Conservation (phyloP, 768 basidiomycete species). For the Lactifluus echinatus region DNA sequence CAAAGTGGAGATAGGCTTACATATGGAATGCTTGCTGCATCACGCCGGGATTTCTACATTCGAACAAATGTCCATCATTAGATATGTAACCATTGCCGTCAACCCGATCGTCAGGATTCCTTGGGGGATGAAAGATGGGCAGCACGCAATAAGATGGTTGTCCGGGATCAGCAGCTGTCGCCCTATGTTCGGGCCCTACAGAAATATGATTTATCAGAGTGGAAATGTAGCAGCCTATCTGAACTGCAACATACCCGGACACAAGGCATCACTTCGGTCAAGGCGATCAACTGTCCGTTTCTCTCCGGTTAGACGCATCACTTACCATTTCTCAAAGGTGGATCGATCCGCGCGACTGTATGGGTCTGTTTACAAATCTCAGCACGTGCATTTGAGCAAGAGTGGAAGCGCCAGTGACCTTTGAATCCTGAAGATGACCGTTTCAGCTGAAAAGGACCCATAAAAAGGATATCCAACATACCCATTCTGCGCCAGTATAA, state of each 20-base stretch:
- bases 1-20: too few relatives aligned
- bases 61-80: slow-evolving; percentile 46
- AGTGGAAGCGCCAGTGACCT: slow-evolving; percentile 25
- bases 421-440: slow-evolving; percentile 38
- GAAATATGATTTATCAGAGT: background rate
- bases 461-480: slow-evolving; percentile 24
- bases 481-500: slow-evolving; percentile 52
- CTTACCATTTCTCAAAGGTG: slow-evolving; percentile 47
- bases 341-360: slow-evolving; percentile 48
- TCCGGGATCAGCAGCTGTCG: slow-evolving; percentile 25
- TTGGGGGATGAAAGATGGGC: slow-evolving; percentile 42
- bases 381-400: background rate
- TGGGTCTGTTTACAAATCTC: slow-evolving; percentile 34
- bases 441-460: background rate
- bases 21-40: slow-evolving; percentile 10
- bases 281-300: background rate
- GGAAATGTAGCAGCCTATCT: background rate
- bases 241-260: slow-evolving; percentile 31
- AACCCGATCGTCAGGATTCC: slow-evolving; percentile 24
- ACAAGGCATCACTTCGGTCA: slow-evolving; percentile 39
- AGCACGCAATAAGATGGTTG: slow-evolving; percentile 47
- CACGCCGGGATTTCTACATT: slow-evolving; percentile 43
- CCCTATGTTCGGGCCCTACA: slow-evolving; percentile 43
- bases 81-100: slow-evolving; percentile 40
- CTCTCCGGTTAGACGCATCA: background rate